Evolutionary conservation across 495 filamentous ascomycete genomes (phyloP).

Genomic region (Aspergillus bertholletiae): DNA sequence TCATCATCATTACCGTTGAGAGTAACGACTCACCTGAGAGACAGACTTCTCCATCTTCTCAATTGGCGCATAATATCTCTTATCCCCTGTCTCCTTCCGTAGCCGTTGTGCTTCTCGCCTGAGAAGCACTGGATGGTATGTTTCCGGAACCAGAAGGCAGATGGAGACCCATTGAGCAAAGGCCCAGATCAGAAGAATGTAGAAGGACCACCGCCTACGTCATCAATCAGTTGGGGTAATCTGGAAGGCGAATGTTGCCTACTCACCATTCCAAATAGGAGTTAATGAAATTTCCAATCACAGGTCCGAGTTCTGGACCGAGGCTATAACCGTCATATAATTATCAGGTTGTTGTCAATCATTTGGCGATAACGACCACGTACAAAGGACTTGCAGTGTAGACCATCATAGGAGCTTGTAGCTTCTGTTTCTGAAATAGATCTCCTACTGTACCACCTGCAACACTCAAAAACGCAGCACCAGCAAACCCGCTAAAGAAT

Average conservation of each 20-base stretch:
- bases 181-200: slow-evolving; percentile 81
- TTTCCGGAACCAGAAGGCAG: slow-evolving; percentile 78
- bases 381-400: slow-evolving; percentile 79
- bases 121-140: slow-evolving; percentile 78
- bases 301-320: too few relatives aligned
- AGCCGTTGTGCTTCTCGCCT: slow-evolving; percentile 68
- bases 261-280: too few relatives aligned
- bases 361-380: background rate
- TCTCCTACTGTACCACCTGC: slow-evolving; percentile 91
- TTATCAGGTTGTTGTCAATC: slow-evolving; percentile 19
- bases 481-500: slow-evolving; percentile 82
- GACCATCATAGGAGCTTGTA: slow-evolving; percentile 75
- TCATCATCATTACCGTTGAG: too few relatives aligned
- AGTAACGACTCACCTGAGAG: too few relatives aligned
- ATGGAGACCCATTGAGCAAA: slow-evolving; percentile 58
- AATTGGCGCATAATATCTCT: slow-evolving; percentile 73
- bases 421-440: slow-evolving; percentile 71
- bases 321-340: too few relatives aligned
- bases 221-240: too few relatives aligned
- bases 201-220: slow-evolving; percentile 81
- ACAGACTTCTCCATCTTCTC: slow-evolving; percentile 75
- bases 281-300: too few relatives aligned
- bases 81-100: slow-evolving; percentile 73
- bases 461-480: slow-evolving; percentile 84
- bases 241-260: too few relatives aligned